Conservation (phyloP, 805 yeast species). For the Saccharomyces kudriavzevii region DNA sequence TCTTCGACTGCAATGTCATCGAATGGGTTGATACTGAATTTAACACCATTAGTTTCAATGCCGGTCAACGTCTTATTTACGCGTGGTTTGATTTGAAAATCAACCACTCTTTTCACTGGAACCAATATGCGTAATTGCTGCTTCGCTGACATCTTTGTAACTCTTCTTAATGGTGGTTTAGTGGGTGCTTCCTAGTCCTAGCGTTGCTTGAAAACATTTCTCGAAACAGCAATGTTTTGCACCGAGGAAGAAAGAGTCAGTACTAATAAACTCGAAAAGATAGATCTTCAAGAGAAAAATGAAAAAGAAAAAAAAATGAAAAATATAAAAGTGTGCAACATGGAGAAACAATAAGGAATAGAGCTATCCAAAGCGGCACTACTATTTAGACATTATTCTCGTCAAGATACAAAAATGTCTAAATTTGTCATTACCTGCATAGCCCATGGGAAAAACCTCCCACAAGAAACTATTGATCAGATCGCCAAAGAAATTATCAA, state of each 20-base stretch:
- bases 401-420: neutral
- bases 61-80: conserved; percentile 74
- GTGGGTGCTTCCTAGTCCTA: neutral
- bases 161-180: neutral
- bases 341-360: neutral
- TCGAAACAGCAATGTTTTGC: neutral
- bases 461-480: conserved; percentile 1
- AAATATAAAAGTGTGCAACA: neutral
- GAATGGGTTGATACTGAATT: conserved; percentile 91
- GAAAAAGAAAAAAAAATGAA: neutral
- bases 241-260: neutral
- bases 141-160: conserved; percentile 10
- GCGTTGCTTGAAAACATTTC: neutral
- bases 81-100: conserved; percentile 87
- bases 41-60: conserved; percentile 75
- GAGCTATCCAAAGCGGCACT: neutral
- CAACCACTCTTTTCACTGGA: conserved; percentile 92
- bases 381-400: neutral
- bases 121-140: conserved; percentile 51
- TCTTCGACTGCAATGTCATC: conserved; percentile 98
- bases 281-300: neutral
- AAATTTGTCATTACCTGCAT: conserved; percentile 11
- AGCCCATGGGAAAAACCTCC: conserved; percentile 7
- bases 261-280: neutral
- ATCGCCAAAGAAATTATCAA: neutral